Base-by-base conservation (phyloP, 169 alveolate species). In the Theileria sp. region DNA sequence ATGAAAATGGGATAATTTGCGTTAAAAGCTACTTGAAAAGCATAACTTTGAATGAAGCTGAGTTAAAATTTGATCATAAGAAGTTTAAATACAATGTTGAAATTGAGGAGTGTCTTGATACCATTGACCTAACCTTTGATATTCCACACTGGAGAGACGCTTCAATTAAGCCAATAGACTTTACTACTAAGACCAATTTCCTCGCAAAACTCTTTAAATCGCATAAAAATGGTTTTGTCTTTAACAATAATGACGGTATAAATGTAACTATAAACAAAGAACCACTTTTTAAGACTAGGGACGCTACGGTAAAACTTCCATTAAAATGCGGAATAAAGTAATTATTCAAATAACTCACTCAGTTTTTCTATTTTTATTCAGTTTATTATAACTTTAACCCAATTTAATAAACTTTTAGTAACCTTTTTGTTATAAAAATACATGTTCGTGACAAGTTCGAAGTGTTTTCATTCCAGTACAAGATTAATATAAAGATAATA, bases 271-370 rank as follows among this genome's bases (percentile, higher is more conserved):
- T 81, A 64, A 81, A 81, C 34, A 77, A 80, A 23, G 58, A 74
- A 25, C 17, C 25, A 36, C n/a, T 81, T 5, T 77, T 65, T 28
- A 50, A 60, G 19, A 19, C 49, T 0, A 79, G 70, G 23, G 78
- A 26, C 9, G 83, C 84, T 0, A 61, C 66, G 30, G 60, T 60
- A 30, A 74, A 13, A 10, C 21, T 65, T 0, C 81, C 86, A 15
- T 23, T 69, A 25, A 69, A 56, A 19, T 83, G 86, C 67, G 89
- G 89, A 17, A n/a, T 32, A n/a, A 78, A 30, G 86, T 78, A 71
- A 78, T 71, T 34, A 21, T 17, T 26, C 9, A 26, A 17, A 3
- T 9, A 19, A 26, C 21, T 10, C 75, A 17, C 12, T 6, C 15
- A 51, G 34, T 58, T 21, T 58, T 9, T 25, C 2, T 3, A 64